Percentiles rank a stretch among this genome's conserved stretches.
Evolutionary conservation across 495 filamentous ascomycete species (phyloP).

Genomic region (Hyaloscypha variabilis): DNA sequence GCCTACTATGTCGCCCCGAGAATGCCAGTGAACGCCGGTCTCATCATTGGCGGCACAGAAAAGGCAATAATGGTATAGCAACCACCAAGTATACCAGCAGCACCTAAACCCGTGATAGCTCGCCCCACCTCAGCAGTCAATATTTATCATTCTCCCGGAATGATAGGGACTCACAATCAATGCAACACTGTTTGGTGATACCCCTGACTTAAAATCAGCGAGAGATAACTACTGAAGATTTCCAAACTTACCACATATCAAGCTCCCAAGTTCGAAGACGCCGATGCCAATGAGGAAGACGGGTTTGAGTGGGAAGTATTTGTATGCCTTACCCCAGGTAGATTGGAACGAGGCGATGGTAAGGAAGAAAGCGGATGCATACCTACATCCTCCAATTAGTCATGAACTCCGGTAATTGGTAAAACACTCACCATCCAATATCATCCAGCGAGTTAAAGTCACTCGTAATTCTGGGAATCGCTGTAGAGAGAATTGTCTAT

Average conservation of each 20-base stretch:
- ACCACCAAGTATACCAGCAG: conserved; percentile 80
- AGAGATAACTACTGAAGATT: conserved; percentile 57
- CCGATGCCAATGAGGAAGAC: conserved; percentile 69
- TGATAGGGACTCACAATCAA: conserved; percentile 53
- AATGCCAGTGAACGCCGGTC: conserved; percentile 58
- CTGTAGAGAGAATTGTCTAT: conserved; percentile 53
- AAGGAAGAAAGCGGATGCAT: conserved; percentile 57
- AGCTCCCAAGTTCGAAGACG: conserved; percentile 80
- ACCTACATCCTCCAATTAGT: conserved; percentile 49
- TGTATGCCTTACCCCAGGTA: conserved; percentile 22
- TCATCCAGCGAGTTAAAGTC: conserved; percentile 47
- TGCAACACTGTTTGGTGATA: conserved; percentile 69
- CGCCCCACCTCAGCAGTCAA: conserved; percentile 56
- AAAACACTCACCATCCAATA: conserved; percentile 47
- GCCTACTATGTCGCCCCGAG: conserved; percentile 11
- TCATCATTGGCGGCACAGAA: conserved; percentile 68
- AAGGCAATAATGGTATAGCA: conserved; percentile 77
- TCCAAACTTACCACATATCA: conserved; percentile 60
- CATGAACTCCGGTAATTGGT: conserved; percentile 26
- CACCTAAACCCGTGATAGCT: conserved; percentile 81
- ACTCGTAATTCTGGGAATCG: conserved; percentile 50
- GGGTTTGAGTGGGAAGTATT: conserved; percentile 46
- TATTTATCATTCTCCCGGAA: too few relatives aligned
- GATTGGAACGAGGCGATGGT: conserved; percentile 42
- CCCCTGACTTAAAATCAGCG: conserved; percentile 44